Evolutionary conservation across 331 rosid species (phyloP).

Genomic region (Dryas integrifolia): DNA sequence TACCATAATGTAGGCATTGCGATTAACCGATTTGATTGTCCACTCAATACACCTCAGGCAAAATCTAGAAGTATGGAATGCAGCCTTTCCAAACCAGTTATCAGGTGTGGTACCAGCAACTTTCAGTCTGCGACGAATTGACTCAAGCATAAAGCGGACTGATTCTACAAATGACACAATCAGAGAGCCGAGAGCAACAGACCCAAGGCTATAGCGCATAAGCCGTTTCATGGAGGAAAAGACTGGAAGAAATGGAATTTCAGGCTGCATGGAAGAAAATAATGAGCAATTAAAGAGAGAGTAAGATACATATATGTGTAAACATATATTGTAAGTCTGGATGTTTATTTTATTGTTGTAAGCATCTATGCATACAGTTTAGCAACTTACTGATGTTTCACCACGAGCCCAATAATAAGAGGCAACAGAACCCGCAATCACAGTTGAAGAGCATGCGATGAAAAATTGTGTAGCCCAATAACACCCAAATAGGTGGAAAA

Average conservation of each 20-base stretch:
- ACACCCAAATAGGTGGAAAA: constrained; percentile 92
- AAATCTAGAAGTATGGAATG: constrained; percentile 50
- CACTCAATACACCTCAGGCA: constrained; percentile 74
- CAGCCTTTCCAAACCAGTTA: constrained; percentile 61
- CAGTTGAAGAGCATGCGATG: constrained; percentile 83
- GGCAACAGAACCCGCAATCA: constrained; percentile 93
- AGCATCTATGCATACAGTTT: constrained; percentile 22
- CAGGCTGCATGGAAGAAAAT: constrained; percentile 58
- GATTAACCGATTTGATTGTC: constrained; percentile 82
- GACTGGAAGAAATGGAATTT: constrained; percentile 89
- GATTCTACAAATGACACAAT: constrained; percentile 85
- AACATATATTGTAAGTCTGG: too few species aligned
- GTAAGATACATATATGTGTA: too few species aligned
- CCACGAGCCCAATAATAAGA: constrained; percentile 92
- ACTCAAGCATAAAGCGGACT: constrained; percentile 78
- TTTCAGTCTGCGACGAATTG: constrained; percentile 82
- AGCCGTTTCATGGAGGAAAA: constrained; percentile 86
- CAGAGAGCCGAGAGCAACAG: constrained; percentile 89
- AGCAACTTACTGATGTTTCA: constrained; percentile 75
- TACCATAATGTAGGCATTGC: constrained; percentile 97
- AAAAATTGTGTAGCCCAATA: constrained; percentile 95
- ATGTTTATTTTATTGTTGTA: neutral
- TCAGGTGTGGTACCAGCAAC: constrained; percentile 46
- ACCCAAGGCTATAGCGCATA: constrained; percentile 73
- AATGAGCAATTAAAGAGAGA: neutral